Percentiles rank a stretch among this genome's conserved stretches.
phyloP scores from a whole-genome alignment of 192 early-diverging fungal genomes.

The Backusella australiensis region DNA sequence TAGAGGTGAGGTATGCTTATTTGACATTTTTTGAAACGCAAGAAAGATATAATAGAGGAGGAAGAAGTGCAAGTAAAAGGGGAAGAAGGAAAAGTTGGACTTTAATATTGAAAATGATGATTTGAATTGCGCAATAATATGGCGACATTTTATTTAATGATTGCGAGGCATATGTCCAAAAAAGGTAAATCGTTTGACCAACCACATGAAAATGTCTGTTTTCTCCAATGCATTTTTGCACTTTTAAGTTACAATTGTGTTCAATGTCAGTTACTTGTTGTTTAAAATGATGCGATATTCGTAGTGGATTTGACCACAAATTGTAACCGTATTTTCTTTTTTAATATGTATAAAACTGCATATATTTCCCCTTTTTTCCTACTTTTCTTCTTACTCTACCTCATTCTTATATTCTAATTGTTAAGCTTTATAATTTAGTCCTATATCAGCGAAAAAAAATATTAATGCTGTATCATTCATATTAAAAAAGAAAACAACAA shows the following conservation, averaged over 20 bases:
- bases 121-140: conserved; percentile 16
- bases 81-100: not conserved
- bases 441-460: not conserved
- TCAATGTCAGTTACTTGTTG: not conserved
- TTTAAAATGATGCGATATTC: not conserved
- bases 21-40: not conserved
- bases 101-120: not conserved
- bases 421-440: not conserved
- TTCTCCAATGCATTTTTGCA: not conserved
- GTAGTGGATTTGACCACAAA: not conserved
- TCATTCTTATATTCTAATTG: not conserved
- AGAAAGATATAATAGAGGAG: not conserved
- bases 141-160: conserved; percentile 20
- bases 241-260: not conserved
- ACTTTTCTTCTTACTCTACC: not conserved
- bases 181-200: not conserved
- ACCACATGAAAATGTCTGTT: not conserved
- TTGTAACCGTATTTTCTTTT: conserved; percentile 3
- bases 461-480: not conserved
- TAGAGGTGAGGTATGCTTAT: not conserved
- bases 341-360: not conserved
- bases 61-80: not conserved
- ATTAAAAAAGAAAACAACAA: not conserved
- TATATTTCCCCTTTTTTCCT: not conserved
- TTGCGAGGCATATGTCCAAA: conserved; percentile 12